Conservation (phyloP, 352 stramenopile species). For the Globisporangium lucens region DNA sequence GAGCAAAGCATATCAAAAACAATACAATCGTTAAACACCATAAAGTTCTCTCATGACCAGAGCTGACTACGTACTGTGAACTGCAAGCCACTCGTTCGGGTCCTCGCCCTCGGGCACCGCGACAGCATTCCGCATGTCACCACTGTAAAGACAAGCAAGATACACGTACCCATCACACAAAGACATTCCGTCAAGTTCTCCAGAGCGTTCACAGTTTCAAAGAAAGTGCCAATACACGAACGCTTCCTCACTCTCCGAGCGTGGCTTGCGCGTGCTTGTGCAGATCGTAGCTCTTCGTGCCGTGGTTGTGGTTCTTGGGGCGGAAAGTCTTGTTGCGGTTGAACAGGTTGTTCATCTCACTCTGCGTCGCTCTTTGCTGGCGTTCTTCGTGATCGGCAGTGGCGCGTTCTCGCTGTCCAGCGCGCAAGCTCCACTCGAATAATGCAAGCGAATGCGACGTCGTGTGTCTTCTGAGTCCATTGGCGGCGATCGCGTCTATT, state of each 20-base stretch:
- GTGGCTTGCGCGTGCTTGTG: conserved; percentile 82
- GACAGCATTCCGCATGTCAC: conserved; percentile 62
- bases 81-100: conserved; percentile 90
- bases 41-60: too few relatives aligned
- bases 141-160: conserved; percentile 25
- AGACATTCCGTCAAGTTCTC: not conserved
- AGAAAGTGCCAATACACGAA: conserved; percentile 1
- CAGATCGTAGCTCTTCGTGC: conserved; percentile 82
- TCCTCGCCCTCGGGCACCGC: conserved; percentile 77
- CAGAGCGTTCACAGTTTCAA: not conserved
- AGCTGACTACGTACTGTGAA: conserved; percentile 69
- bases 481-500: not conserved
- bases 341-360: conserved; percentile 64
- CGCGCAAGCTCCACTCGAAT: not conserved
- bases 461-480: not conserved
- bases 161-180: not conserved
- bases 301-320: conserved; percentile 70
- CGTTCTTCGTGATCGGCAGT: not conserved
- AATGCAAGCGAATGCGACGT: not conserved
- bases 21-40: not conserved
- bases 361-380: not conserved
- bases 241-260: conserved; percentile 63
- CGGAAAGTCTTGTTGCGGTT: conserved; percentile 86
- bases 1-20: not conserved
- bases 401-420: not conserved